Conservation (phyloP, 805 yeast genomes). For the Gaillardinia entomophila region DNA sequence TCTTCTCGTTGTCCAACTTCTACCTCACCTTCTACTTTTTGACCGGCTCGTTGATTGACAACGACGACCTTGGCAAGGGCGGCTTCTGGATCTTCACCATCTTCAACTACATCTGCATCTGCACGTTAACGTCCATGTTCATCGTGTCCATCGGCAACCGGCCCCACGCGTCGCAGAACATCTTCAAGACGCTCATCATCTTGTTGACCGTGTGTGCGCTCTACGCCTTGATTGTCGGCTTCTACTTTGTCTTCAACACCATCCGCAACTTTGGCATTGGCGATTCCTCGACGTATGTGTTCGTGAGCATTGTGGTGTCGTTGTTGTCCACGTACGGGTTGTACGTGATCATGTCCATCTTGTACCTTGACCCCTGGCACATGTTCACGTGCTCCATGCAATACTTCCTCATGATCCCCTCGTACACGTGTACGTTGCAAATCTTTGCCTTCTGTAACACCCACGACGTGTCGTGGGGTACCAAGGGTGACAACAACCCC, state of each 20-base stretch:
- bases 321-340: slow-evolving; percentile 88
- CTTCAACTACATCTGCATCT: slow-evolving; percentile 78
- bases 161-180: slow-evolving; percentile 88
- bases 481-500: slow-evolving; percentile 85
- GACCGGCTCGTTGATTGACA: slow-evolving; percentile 44
- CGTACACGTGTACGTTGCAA: slow-evolving; percentile 87
- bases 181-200: slow-evolving; percentile 69
- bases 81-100: slow-evolving; percentile 81
- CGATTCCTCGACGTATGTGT: slow-evolving; percentile 40
- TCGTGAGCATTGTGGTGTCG: slow-evolving; percentile 77
- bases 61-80: slow-evolving; percentile 49
- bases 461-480: slow-evolving; percentile 99
- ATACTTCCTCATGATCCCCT: slow-evolving; percentile 84
- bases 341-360: slow-evolving; percentile 71
- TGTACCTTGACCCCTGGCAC: slow-evolving; percentile 97
- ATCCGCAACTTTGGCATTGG: slow-evolving; percentile 36
- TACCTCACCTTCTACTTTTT: slow-evolving; percentile 23
- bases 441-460: slow-evolving; percentile 97
- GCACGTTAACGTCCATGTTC: slow-evolving; percentile 81
- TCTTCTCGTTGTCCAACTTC: slow-evolving; percentile 22
- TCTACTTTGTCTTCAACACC: slow-evolving; percentile 66
- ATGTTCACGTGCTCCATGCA: slow-evolving; percentile 80
- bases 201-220: slow-evolving; percentile 72
- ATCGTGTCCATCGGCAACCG: slow-evolving; percentile 94
- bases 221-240: slow-evolving; percentile 77